Percentiles rank a stretch among this genome's conserved stretches.
These are phyloP conservation scores for Dichotomopilus funicola DNA, from an alignment of 2,329 filamentous ascomycete species.

Conservation along the genomic window DNA sequence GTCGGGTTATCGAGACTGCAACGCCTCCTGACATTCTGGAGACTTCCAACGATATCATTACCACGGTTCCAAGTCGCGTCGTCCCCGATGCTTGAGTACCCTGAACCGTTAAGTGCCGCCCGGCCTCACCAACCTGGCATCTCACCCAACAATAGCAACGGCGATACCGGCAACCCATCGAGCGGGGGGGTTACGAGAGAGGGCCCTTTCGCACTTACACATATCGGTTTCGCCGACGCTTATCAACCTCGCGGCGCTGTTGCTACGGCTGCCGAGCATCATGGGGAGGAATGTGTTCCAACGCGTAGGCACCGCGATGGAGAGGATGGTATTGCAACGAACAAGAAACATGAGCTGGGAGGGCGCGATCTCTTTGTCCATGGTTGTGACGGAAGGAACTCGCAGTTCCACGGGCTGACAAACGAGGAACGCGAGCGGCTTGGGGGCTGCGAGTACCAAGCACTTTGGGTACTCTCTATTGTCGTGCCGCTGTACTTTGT, in stretches of 20 bases:
- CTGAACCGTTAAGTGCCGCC: too few relatives aligned
- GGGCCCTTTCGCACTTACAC: too few relatives aligned
- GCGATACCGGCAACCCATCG: too few relatives aligned
- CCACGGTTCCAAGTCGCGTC: neutral
- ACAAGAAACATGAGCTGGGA: conserved; percentile 15
- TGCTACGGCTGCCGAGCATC: neutral
- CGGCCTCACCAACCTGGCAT: too few relatives aligned
- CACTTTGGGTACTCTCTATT: conserved; percentile 51
- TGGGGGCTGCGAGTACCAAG: conserved; percentile 58
- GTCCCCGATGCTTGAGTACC: too few relatives aligned
- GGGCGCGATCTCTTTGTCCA: conserved; percentile 31
- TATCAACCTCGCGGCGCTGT: too few relatives aligned
- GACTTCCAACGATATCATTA: neutral
- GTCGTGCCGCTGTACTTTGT: conserved; percentile 56
- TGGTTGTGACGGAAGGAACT: conserved; percentile 43
- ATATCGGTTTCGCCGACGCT: too few relatives aligned
- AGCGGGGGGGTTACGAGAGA: too few relatives aligned
- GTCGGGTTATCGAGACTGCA: conserved; percentile 20
- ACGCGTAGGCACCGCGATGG: conserved; percentile 5
- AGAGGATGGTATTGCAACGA: neutral
- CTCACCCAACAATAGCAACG: too few relatives aligned
- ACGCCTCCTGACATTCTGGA: conserved; percentile 15
- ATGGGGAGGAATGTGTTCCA: neutral
- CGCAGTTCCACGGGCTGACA: conserved; percentile 48
- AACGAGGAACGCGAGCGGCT: conserved; percentile 49